Base-by-base conservation (phyloP, 2,329 filamentous ascomycete species). In the Celoporthe dispersa region DNA sequence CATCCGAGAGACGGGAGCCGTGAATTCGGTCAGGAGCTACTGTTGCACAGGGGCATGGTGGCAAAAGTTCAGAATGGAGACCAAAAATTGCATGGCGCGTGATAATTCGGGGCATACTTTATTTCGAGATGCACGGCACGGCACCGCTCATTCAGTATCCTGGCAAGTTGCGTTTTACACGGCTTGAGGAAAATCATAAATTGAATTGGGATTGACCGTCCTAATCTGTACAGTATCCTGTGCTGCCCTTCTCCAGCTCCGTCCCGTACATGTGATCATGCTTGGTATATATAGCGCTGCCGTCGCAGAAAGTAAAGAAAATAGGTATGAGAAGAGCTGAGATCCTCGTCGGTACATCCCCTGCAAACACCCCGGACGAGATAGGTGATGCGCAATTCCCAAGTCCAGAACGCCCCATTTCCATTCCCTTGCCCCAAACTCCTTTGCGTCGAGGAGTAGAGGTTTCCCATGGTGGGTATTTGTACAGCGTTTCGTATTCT, bases 121-220 rank as follows among this genome's bases (percentile, higher is more conserved):
- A n/a, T 22, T 66, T 66, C 44, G 11, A 35, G 25, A 8, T 7
- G 14, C 8, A 64, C 33, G 19, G 62, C 28, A 51, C 51, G 16
- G 16, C 22, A 55, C 19, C 28, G 7, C 61, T 39, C 25, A 53
- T 35, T 2, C 35, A 62, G 19, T 16, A 44, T 16, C 12, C 22
- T 33, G 33, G 37, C 35, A 19, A 1, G 31, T n/a, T 37, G 22
- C 57, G 16, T 60, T 11, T 19, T 22, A 9, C 12, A 57, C n/a
- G n/a, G 37, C 2, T 16, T 31, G 12, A 39, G 35, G 8, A 25
- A 28, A 33, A 14, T 55, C 37, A 66, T 69, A 63, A 57, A 67
- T 69, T 67, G 67, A 61, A 65, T 65, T 70, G 70, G 37, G 70
- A 67, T 68, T 67, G 57, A 67, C 64, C 55, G 37, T 35, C 35